Evolutionary conservation across 495 filamentous ascomycete species (phyloP).

Genomic region (Penicillium turbatum): DNA sequence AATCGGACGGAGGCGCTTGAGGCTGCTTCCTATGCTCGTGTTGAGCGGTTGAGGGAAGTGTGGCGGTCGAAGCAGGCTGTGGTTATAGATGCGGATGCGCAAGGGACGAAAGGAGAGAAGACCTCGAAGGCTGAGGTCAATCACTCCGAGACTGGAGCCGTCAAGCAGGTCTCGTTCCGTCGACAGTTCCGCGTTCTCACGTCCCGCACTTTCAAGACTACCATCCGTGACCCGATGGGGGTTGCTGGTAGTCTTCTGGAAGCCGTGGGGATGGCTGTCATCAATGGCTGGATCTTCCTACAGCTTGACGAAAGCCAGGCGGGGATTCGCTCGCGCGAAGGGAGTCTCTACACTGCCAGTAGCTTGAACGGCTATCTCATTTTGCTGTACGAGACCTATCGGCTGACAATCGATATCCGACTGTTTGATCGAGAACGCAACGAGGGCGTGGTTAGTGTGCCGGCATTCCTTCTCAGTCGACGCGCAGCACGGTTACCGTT

Average conservation of each 20-base stretch:
- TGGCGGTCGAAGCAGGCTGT: constrained; percentile 41
- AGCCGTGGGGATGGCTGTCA: constrained; percentile 60
- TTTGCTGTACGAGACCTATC: constrained; percentile 66
- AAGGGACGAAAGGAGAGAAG: background rate
- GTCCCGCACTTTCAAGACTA: constrained; percentile 59
- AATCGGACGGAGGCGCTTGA: constrained; percentile 60
- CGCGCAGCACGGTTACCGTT: constrained; percentile 58
- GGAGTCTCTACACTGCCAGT: constrained; percentile 61
- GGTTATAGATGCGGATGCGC: constrained; percentile 10
- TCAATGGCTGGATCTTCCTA: constrained; percentile 68
- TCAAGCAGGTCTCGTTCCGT: constrained; percentile 41
- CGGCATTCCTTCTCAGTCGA: constrained; percentile 61
- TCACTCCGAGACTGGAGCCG: constrained; percentile 4
- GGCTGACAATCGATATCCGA: constrained; percentile 64
- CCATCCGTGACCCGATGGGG: constrained; percentile 67
- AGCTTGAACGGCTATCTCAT: constrained; percentile 70
- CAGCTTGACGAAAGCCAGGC: constrained; percentile 54
- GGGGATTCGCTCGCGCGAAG: constrained; percentile 58
- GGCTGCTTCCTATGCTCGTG: constrained; percentile 48
- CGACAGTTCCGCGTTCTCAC: constrained; percentile 62
- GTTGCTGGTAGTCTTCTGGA: constrained; percentile 61
- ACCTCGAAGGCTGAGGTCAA: background rate
- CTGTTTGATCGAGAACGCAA: constrained; percentile 69
- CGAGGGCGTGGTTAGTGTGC: constrained; percentile 64
- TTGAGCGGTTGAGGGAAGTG: constrained; percentile 48